A percentile compares a stretch with the other conserved stretches of the same genome.
These are phyloP conservation scores for Podospora didyma DNA, from an alignment of 495 filamentous ascomycete species.

Conservation along the genomic window DNA sequence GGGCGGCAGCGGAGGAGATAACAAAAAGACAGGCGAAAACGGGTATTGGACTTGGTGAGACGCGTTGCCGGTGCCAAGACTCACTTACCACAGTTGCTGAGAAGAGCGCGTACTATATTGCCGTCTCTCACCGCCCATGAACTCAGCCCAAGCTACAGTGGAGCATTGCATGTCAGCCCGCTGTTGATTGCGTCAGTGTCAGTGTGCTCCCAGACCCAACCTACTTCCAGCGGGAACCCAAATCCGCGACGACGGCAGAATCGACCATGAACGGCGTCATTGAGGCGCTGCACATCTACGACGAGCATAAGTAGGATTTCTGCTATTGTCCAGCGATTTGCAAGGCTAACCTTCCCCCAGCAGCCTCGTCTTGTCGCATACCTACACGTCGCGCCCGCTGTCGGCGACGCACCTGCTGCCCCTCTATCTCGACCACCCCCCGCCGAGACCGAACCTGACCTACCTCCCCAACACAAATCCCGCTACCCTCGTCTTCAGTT, in stretches of 20 bases:
- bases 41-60: neutral
- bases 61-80: no score
- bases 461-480: slow-evolving; percentile 78
- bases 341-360: slow-evolving; percentile 13
- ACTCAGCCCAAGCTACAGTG: no score
- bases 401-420: slow-evolving; percentile 71
- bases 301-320: slow-evolving; percentile 73
- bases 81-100: no score
- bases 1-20: neutral
- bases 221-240: neutral
- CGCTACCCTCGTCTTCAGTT: slow-evolving; percentile 85
- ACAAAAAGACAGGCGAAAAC: neutral
- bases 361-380: slow-evolving; percentile 50
- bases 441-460: slow-evolving; percentile 79
- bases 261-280: slow-evolving; percentile 73
- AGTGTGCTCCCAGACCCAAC: neutral
- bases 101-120: no score
- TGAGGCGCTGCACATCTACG: slow-evolving; percentile 93
- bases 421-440: slow-evolving; percentile 80
- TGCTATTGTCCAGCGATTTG: no score
- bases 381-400: slow-evolving; percentile 68
- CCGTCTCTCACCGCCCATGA: no score
- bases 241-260: neutral
- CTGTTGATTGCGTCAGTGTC: slow-evolving; percentile 27
- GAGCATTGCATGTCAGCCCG: neutral